phyloP scores from a whole-genome alignment of 2,329 filamentous ascomycete species.

The Shiraia sp. region DNA sequence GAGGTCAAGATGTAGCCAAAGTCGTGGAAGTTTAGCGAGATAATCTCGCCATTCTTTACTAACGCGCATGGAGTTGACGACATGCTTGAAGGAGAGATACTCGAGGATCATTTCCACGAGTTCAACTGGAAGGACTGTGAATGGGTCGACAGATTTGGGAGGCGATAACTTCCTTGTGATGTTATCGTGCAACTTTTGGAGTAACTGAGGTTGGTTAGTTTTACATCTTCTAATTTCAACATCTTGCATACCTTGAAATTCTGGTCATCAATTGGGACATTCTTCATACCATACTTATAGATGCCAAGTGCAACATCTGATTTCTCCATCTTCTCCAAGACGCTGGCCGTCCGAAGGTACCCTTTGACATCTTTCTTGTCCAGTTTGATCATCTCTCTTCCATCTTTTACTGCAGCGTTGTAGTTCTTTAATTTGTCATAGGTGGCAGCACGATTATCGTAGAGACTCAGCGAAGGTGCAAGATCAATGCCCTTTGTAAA shows the following conservation, averaged over 20 bases:
- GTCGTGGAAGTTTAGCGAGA: constrained; percentile 49
- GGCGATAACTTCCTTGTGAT: constrained; percentile 49
- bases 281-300: constrained; percentile 62
- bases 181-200: constrained; percentile 54
- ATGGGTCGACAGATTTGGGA: constrained; percentile 54
- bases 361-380: constrained; percentile 58
- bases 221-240: neutral
- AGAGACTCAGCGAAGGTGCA: constrained; percentile 41
- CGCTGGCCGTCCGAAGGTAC: constrained; percentile 60
- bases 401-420: constrained; percentile 58
- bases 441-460: constrained; percentile 61
- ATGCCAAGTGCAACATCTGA: constrained; percentile 58
- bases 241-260: constrained; percentile 31
- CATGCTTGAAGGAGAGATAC: constrained; percentile 56
- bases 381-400: constrained; percentile 59
- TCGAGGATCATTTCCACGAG: constrained; percentile 57
- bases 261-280: constrained; percentile 47
- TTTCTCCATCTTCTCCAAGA: constrained; percentile 55
- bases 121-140: constrained; percentile 59
- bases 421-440: constrained; percentile 58
- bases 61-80: constrained; percentile 58
- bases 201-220: constrained; percentile 33
- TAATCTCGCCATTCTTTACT: constrained; percentile 60
- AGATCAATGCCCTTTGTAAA: constrained; percentile 39
- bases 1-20: constrained; percentile 61